A percentile compares a stretch with the other conserved stretches of the same genome.
These are phyloP conservation scores for Solanum rostratum DNA, from an alignment of 257 asterid species.

Conservation along the genomic window DNA sequence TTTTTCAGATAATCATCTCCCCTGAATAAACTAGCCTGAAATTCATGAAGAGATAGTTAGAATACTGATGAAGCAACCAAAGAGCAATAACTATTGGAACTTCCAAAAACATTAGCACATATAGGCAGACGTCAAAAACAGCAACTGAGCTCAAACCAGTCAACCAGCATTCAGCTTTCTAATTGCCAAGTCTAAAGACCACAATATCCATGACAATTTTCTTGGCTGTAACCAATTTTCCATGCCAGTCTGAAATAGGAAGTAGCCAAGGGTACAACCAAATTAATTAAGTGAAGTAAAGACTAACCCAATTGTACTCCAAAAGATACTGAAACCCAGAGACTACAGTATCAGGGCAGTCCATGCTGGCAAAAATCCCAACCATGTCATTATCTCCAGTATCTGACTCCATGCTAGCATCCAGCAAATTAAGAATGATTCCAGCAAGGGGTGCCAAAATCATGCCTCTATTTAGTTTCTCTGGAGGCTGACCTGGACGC, in stretches of 20 bases:
- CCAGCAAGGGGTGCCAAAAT: constrained; percentile 89
- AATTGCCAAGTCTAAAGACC: neutral
- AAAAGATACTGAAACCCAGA: constrained; percentile 70
- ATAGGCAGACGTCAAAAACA: neutral
- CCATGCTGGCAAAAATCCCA: constrained; percentile 73
- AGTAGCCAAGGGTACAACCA: neutral
- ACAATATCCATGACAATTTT: neutral
- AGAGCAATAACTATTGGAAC: neutral
- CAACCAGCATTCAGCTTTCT: neutral
- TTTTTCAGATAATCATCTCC: constrained; percentile 46
- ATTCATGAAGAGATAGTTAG: constrained; percentile 1
- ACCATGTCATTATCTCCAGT: constrained; percentile 48
- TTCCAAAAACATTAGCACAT: neutral
- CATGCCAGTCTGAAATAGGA: neutral
- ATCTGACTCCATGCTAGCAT: constrained; percentile 28
- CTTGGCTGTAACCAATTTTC: neutral
- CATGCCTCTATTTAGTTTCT: constrained; percentile 70
- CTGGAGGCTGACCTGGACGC: constrained; percentile 69
- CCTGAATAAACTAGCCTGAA: constrained; percentile 55
- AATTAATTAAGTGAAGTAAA: neutral
- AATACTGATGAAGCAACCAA: neutral
- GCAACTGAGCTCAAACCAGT: neutral
- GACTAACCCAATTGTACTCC: constrained; percentile 72
- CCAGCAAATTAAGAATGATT: constrained; percentile 68
- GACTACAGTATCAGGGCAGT: constrained; percentile 63